phyloP scores from a whole-genome alignment of 1,284 basidiomycete species.

The Wallemia mellicola region DNA sequence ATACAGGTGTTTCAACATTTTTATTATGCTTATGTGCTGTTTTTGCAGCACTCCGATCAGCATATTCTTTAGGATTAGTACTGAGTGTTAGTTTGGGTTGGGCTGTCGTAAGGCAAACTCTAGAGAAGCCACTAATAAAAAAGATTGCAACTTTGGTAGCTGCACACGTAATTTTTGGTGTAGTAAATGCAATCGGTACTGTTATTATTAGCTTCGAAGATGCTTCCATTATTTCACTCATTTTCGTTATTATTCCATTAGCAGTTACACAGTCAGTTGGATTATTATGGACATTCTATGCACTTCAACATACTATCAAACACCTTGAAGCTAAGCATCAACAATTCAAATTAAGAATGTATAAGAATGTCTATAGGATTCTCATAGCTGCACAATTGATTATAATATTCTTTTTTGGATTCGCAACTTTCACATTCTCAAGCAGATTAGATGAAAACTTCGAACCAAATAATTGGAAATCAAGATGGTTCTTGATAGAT shows the following conservation, averaged over 20 bases:
- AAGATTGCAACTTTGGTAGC: slow-evolving; percentile 43
- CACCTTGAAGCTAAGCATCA: slow-evolving; percentile 50
- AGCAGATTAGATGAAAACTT: slow-evolving; percentile 75
- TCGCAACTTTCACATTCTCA: slow-evolving; percentile 70
- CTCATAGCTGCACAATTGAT: slow-evolving; percentile 56
- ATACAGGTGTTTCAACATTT: slow-evolving; percentile 26
- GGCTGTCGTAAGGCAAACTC: slow-evolving; percentile 28
- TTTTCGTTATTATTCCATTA: slow-evolving; percentile 69
- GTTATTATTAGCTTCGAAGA: slow-evolving; percentile 67
- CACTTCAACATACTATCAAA: slow-evolving; percentile 57
- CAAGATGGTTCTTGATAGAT: slow-evolving; percentile 84
- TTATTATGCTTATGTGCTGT: slow-evolving; percentile 22
- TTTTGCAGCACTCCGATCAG: slow-evolving; percentile 73
- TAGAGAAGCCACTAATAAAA: slow-evolving; percentile 29
- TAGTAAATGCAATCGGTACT: slow-evolving; percentile 68
- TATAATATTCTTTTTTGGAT: slow-evolving; percentile 65
- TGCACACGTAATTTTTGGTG: slow-evolving; percentile 78
- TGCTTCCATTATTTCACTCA: slow-evolving; percentile 41
- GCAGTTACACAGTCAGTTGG: slow-evolving; percentile 80
- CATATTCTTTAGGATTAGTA: slow-evolving; percentile 79
- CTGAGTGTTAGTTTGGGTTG: slow-evolving; percentile 66
- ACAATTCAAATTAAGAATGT: slow-evolving; percentile 36
- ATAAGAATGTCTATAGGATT: slow-evolving; percentile 42
- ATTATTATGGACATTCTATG: slow-evolving; percentile 78
- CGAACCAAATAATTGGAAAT: slow-evolving; percentile 70